These are phyloP conservation scores for Aspergillus sclerotioniger DNA, from an alignment of 495 filamentous ascomycete genomes.

Conservation along the genomic window DNA sequence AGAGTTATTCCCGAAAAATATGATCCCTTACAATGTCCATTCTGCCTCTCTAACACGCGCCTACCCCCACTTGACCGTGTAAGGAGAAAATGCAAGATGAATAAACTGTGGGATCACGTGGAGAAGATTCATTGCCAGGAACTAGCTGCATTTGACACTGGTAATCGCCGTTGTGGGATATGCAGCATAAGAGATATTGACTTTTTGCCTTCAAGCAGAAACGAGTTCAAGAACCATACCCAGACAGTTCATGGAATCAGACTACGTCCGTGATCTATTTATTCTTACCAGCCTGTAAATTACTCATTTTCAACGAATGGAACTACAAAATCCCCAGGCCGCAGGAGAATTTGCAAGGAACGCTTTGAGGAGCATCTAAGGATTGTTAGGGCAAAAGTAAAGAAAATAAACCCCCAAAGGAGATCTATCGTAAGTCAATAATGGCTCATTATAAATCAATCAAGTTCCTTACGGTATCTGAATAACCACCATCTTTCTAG, in stretches of 20 bases:
- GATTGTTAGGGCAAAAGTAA: no score
- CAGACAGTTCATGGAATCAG: background rate
- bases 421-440: no score
- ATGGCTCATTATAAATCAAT: no score
- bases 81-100: constrained; percentile 4
- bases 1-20: constrained; percentile 1
- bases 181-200: background rate
- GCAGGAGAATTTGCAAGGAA: no score
- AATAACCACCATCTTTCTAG: no score
- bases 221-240: background rate
- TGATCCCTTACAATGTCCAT: constrained; percentile 4
- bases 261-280: background rate
- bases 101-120: constrained; percentile 5
- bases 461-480: no score
- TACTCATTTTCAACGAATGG: background rate
- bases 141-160: background rate
- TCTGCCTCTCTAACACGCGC: constrained; percentile 7
- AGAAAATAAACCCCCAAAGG: no score
- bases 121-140: background rate
- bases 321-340: no score
- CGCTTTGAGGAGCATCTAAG: no score
- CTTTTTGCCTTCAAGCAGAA: background rate
- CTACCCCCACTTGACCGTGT: background rate
- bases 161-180: background rate
- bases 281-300: background rate